Base-by-base conservation (phyloP, 169 alveolate species). In the Theileria parva region DNA sequence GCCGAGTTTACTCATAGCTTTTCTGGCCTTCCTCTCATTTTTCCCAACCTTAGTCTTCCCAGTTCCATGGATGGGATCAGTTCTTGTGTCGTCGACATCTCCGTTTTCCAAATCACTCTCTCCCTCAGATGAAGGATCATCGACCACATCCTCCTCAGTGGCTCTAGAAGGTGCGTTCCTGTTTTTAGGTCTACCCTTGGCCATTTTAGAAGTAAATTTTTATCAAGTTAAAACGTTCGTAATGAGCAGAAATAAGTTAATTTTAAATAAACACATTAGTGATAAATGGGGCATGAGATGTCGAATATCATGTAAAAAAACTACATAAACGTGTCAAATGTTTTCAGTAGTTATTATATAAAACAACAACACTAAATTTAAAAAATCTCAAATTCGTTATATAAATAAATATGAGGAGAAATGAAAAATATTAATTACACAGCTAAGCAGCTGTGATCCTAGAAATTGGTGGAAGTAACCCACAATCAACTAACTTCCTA, bases 1-100 rank as follows among this genome's bases (percentile, higher is more conserved):
- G 25, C 99, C 99, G 25, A 96, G 93, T 81, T 96, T 95, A 44
- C 81, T 81, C 80, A 97, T 94, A 63, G 97, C 95, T 76, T 96
- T 96, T 68, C 98, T 83, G 80, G 97, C 95, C 86, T 96, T 97
- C 94, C 96, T 95, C 85, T 97, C 99, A 73, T 96, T 96, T 85
- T 97, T 94, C 93, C 94, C 94, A 77, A 64, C 77, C 30, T 81
- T 61, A 71, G 25, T 44, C 72, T 78, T 85, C 21, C 69, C 64
- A 11, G 60, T 27, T 25, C 83, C 83, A 23, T 19, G 64, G 0
- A 55, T 15, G 64, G 12, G 12, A 32, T 79, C 80, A 23, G 77
- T 32, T 51, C 66, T 32, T 15, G 81, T 79, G 61, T 83, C 89
- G 39, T 27, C 81, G 66, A 75, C 76, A 67, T 67, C 80, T 34